Base-by-base conservation (phyloP, 2,329 filamentous ascomycete genomes). In the Aphanocladium album region DNA sequence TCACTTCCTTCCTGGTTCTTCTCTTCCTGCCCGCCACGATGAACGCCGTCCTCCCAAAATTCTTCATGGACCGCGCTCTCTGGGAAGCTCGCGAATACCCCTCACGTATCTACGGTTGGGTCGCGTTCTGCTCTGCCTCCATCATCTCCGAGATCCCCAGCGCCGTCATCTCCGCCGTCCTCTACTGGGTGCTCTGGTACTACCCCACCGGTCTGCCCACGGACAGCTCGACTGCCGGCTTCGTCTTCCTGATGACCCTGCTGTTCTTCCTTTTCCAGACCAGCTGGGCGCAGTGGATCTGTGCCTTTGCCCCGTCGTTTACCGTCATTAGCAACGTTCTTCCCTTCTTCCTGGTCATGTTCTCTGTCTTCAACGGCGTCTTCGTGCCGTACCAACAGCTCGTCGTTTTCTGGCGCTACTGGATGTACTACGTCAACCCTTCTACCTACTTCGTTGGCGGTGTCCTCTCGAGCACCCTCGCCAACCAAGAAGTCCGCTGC, bases 201-300 rank as follows among this genome's bases (percentile, higher is more conserved):
- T 93, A 83, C 72, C 83, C 89, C 0, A 83, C 87, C 0, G 90
- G 90, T 0, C 77, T 93, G 1, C 88, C 89, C 0, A 80, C 80
- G 0, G 83, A 89, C 62, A 82, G 83, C 37, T 80, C 80, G 1
- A 83, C 83, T 0, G 83, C 89, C 0, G 90, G 90, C 14, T 93
- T 93, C 71, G 83, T 88, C 17, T 93, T 89, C 76, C 75, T 93
- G 27, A 92, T 95, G 88, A 84, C 83, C 0, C 76, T 93, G 68
- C 80, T 93, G 0, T 92, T 92, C 76, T 91, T 86, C 77, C 72
- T 93, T 8, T 93, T 92, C 79, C 83, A 87, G 71, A 83, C 82
- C 35, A 86, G 80, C 65, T 93, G 87, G 89, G 91, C 89, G 21
- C 90, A 92, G 71, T 93, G 89, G 89, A 91, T 95, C 66, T 89